Conservation (phyloP, 148 eudicot genomes). For the Rhododendron henanense region DNA sequence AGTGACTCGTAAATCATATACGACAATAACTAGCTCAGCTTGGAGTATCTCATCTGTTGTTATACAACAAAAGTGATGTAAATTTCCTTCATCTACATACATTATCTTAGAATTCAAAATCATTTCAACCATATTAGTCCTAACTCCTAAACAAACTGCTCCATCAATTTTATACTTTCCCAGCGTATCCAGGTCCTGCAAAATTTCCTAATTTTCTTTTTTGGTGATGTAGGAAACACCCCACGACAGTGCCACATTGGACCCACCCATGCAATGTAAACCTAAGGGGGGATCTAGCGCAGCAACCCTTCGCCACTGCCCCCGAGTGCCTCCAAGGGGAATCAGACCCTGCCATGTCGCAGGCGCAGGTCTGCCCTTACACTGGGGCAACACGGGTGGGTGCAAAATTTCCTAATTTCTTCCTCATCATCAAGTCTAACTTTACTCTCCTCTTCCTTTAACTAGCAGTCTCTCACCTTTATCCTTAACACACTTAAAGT, state of each 20-base stretch:
- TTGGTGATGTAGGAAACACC: no score
- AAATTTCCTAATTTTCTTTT: neutral
- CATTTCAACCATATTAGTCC: neutral
- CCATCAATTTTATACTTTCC: neutral
- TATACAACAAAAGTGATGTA: neutral
- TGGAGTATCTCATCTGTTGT: neutral
- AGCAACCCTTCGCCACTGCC: no score
- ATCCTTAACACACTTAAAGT: neutral
- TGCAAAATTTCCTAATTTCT: no score
- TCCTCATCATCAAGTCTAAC: neutral
- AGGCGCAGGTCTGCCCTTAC: no score
- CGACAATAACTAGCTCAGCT: neutral
- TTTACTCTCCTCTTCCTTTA: neutral
- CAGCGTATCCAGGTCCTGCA: neutral
- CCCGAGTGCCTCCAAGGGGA: no score
- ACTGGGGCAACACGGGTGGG: no score
- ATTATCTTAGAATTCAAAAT: neutral
- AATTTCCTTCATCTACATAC: neutral
- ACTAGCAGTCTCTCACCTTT: neutral
- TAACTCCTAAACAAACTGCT: neutral
- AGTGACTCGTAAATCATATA: neutral
- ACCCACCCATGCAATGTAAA: no score
- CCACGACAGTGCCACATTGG: no score
- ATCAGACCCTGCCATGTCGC: no score
- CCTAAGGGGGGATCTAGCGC: no score